Evolutionary conservation across 2,329 filamentous ascomycete species (phyloP).

Genomic region (Exserohilum rostratum): DNA sequence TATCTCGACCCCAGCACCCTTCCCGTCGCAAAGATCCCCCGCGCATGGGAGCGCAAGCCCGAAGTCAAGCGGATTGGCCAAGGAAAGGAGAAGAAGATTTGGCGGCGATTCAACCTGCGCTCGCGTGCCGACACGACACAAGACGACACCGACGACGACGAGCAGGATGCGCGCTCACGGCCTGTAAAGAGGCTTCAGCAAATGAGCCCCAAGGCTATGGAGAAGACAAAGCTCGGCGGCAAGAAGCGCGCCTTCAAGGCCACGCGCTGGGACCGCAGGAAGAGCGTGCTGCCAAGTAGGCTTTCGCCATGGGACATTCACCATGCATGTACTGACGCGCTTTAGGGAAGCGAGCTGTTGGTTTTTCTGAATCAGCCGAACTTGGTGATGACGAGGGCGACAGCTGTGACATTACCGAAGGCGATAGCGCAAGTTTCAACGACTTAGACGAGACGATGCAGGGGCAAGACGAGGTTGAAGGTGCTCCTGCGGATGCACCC

Average conservation of each 20-base stretch:
- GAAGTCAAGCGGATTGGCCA: slow-evolving; percentile 47
- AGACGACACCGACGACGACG: slow-evolving; percentile 26
- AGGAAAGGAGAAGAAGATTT: slow-evolving; percentile 54
- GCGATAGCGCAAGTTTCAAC: slow-evolving; percentile 19
- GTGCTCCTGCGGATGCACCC: background rate
- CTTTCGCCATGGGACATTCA: background rate
- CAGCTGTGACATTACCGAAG: slow-evolving; percentile 16
- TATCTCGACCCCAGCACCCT: slow-evolving; percentile 51
- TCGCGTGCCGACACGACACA: slow-evolving; percentile 28
- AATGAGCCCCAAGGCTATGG: slow-evolving; percentile 42
- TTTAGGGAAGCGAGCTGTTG: slow-evolving; percentile 36
- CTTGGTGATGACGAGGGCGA: slow-evolving; percentile 18
- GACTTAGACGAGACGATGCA: slow-evolving; percentile 10
- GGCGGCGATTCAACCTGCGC: slow-evolving; percentile 51
- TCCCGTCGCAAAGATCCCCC: slow-evolving; percentile 50
- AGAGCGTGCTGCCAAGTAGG: slow-evolving; percentile 45
- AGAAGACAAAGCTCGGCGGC: slow-evolving; percentile 29
- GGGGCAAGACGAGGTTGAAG: background rate
- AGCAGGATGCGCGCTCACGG: slow-evolving; percentile 46
- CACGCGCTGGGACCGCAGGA: slow-evolving; percentile 47
- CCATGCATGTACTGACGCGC: slow-evolving; percentile 14
- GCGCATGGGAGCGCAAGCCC: slow-evolving; percentile 58
- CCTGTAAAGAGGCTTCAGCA: slow-evolving; percentile 54
- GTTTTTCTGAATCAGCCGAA: background rate
- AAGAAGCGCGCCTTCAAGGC: slow-evolving; percentile 43